Evolutionary conservation across 2,329 filamentous ascomycete genomes (phyloP).

Genomic region (Neonectria faginata): DNA sequence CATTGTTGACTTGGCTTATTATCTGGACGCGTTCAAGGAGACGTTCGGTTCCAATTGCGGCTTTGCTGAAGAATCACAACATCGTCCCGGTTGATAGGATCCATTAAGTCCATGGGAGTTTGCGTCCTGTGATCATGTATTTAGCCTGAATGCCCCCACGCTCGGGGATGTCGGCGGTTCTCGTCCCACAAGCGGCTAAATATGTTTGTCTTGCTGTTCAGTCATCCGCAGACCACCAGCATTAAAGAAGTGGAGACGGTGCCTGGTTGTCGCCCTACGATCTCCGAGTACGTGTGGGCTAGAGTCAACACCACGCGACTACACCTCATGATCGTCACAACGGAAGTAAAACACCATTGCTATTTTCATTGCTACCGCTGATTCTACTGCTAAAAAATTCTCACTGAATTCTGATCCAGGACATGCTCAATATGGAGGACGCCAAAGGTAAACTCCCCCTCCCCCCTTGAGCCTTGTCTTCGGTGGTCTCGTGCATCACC

Average conservation of each 20-base stretch:
- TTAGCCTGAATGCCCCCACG: slow-evolving; percentile 40
- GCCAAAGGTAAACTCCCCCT: neutral
- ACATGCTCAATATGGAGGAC: neutral
- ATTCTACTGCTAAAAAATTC: neutral
- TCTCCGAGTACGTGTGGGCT: slow-evolving; percentile 1
- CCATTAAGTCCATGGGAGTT: neutral
- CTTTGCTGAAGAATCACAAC: neutral
- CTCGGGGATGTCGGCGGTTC: slow-evolving; percentile 34
- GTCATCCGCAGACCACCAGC: slow-evolving; percentile 24
- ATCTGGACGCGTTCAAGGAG: neutral
- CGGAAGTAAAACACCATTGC: neutral
- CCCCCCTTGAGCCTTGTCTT: neutral
- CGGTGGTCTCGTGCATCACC: slow-evolving; percentile 10
- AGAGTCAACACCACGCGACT: slow-evolving; percentile 15
- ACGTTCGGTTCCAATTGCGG: neutral
- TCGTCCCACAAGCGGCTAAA: slow-evolving; percentile 44
- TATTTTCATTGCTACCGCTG: neutral
- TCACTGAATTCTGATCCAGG: neutral
- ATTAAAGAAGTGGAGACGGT: slow-evolving; percentile 9
- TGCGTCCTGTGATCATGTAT: slow-evolving; percentile 22
- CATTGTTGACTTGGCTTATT: neutral
- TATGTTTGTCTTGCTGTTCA: slow-evolving; percentile 19
- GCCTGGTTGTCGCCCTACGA: neutral
- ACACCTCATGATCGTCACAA: neutral
- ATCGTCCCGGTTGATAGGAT: neutral